phyloP scores from a whole-genome alignment of 768 basidiomycete species.

The Leucosporidium yakuticum region DNA sequence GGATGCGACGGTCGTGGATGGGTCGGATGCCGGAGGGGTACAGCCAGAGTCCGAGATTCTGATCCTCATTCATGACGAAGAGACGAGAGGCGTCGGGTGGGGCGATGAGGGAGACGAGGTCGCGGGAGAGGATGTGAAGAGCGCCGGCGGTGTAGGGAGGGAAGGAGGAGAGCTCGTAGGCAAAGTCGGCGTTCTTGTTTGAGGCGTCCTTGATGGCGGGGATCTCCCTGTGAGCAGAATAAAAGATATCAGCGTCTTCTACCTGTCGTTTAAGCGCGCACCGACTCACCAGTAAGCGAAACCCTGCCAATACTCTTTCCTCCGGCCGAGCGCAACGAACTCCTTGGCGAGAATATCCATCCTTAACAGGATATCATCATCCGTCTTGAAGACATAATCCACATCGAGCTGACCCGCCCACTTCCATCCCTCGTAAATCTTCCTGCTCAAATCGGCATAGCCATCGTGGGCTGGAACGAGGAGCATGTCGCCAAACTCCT shows the following conservation, averaged over 20 bases:
- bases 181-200: constrained; percentile 30
- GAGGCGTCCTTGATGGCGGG: constrained; percentile 24
- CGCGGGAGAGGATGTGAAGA: constrained; percentile 30
- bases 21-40: constrained; percentile 24
- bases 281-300: constrained; percentile 27
- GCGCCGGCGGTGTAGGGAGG: constrained; percentile 32
- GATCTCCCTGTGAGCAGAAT: constrained; percentile 11
- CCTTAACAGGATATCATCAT: constrained; percentile 28
- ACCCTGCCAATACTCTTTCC: constrained; percentile 27
- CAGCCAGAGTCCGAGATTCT: constrained; percentile 30
- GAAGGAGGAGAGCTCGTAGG: constrained; percentile 25
- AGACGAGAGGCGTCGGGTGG: constrained; percentile 6
- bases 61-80: constrained; percentile 28
- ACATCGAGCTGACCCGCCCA: constrained; percentile 24
- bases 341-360: constrained; percentile 30
- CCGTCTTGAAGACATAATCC: constrained; percentile 33
- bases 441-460: constrained; percentile 14
- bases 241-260: background rate
- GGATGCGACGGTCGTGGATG: constrained; percentile 33
- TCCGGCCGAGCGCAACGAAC: constrained; percentile 18
- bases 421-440: constrained; percentile 21
- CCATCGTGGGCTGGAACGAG: constrained; percentile 21
- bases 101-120: constrained; percentile 30
- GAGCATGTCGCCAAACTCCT: constrained; percentile 22
- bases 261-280: no score